phyloP scores from a whole-genome alignment of 495 filamentous ascomycete genomes.

The Podospora pseudocomata region DNA sequence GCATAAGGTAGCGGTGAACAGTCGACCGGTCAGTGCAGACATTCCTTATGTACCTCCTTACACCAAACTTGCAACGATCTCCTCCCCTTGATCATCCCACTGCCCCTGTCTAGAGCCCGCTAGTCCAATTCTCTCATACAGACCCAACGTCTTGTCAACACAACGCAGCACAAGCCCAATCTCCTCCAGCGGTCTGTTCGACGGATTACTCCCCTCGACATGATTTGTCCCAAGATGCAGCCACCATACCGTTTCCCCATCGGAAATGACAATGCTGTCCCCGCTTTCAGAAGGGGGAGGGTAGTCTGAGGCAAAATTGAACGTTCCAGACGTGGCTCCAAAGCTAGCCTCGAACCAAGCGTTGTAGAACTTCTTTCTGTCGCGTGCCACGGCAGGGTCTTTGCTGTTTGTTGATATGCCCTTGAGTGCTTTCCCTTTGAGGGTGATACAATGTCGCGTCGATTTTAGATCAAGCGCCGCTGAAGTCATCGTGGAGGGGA shows the following conservation, averaged over 20 bases:
- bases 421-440: neutral
- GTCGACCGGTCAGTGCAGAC: too few relatives aligned
- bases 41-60: neutral
- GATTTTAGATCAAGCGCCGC: neutral
- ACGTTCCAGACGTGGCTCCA: neutral
- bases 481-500: neutral
- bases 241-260: neutral
- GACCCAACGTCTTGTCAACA: neutral
- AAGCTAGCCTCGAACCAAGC: conserved; percentile 3
- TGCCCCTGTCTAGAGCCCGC: neutral
- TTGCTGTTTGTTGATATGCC: neutral
- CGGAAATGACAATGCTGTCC: neutral
- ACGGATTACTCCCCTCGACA: neutral
- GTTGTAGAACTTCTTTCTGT: neutral
- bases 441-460: neutral
- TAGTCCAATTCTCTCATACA: neutral
- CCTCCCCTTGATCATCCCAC: neutral
- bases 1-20: too few relatives aligned
- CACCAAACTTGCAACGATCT: neutral
- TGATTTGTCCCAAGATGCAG: neutral
- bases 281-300: neutral
- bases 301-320: neutral
- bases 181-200: neutral
- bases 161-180: neutral
- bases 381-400: neutral